These are phyloP conservation scores for Glycine tomentella DNA, from an alignment of 306 rosid genomes.

Conservation along the genomic window DNA sequence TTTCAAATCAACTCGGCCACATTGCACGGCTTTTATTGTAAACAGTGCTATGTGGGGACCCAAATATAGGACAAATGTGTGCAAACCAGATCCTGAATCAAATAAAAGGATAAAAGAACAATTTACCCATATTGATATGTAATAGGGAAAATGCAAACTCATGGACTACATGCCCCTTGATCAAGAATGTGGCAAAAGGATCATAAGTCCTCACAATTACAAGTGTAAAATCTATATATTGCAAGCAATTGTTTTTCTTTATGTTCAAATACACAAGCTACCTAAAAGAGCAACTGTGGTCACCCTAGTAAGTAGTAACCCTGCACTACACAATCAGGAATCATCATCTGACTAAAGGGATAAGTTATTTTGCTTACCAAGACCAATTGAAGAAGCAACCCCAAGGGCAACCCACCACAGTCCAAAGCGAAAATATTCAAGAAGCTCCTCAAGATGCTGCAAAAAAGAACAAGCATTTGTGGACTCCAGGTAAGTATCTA, in stretches of 20 bases:
- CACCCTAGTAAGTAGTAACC: background rate
- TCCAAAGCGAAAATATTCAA: slow-evolving; percentile 75
- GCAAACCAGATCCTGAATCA: slow-evolving; percentile 96
- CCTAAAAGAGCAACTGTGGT: slow-evolving; percentile 11
- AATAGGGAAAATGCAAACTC: background rate
- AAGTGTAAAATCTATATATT: background rate
- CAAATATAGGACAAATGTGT: slow-evolving; percentile 95
- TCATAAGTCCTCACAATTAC: slow-evolving; percentile 9
- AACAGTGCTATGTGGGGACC: slow-evolving; percentile 97
- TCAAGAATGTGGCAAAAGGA: slow-evolving; percentile 30
- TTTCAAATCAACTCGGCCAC: slow-evolving; percentile 97
- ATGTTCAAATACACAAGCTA: slow-evolving; percentile 36
- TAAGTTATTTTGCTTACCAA: slow-evolving; percentile 69
- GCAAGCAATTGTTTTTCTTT: slow-evolving; percentile 32
- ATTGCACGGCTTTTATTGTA: slow-evolving; percentile 92
- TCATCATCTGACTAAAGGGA: slow-evolving; percentile 22
- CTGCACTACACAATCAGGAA: slow-evolving; percentile 42
- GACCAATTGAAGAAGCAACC: slow-evolving; percentile 97
- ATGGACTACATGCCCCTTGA: too few relatives aligned
- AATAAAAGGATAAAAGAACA: slow-evolving; percentile 35
- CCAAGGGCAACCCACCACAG: slow-evolving; percentile 98
- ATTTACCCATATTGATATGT: background rate
- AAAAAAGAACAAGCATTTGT: slow-evolving; percentile 47
- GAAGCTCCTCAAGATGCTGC: slow-evolving; percentile 89
- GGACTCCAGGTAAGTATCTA: slow-evolving; percentile 13